Conservation (phyloP, 2,329 filamentous ascomycete genomes). For the Bertia moriformis region DNA sequence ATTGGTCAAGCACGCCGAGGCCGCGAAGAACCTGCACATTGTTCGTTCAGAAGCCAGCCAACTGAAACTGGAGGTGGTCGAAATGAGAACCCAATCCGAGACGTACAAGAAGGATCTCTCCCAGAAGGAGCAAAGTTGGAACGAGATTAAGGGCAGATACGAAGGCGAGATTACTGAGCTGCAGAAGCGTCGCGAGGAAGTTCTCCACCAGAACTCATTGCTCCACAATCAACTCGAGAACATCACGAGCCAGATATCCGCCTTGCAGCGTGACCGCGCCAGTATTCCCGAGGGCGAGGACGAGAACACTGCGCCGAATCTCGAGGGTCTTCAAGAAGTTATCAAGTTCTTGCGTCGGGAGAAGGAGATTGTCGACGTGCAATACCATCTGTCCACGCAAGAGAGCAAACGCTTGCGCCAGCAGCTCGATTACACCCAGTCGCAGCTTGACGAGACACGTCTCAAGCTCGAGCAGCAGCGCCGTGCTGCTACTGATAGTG, state of each 20-base stretch:
- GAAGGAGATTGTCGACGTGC: conserved; percentile 96
- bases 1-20: conserved; percentile 85
- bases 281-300: conserved; percentile 31
- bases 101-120: conserved; percentile 65
- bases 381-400: conserved; percentile 76
- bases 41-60: conserved; percentile 70
- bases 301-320: conserved; percentile 35
- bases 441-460: conserved; percentile 75
- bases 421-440: conserved; percentile 73
- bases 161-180: conserved; percentile 74
- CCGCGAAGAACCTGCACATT: conserved; percentile 69
- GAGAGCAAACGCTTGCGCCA: conserved; percentile 81
- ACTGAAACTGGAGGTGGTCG: conserved; percentile 64
- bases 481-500: conserved; percentile 57
- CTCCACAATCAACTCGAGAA: conserved; percentile 80
- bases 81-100: conserved; percentile 67
- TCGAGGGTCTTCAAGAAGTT: conserved; percentile 73
- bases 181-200: conserved; percentile 65
- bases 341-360: conserved; percentile 84
- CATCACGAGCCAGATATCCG: conserved; percentile 64
- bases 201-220: conserved; percentile 77
- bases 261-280: conserved; percentile 62
- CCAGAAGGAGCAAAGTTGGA: conserved; percentile 78
- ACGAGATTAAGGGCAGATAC: conserved; percentile 63
- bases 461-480: conserved; percentile 86